These are phyloP conservation scores for Spirogloea muscicola DNA, from an alignment of 139 green algal genomes.

Conservation along the genomic window DNA sequence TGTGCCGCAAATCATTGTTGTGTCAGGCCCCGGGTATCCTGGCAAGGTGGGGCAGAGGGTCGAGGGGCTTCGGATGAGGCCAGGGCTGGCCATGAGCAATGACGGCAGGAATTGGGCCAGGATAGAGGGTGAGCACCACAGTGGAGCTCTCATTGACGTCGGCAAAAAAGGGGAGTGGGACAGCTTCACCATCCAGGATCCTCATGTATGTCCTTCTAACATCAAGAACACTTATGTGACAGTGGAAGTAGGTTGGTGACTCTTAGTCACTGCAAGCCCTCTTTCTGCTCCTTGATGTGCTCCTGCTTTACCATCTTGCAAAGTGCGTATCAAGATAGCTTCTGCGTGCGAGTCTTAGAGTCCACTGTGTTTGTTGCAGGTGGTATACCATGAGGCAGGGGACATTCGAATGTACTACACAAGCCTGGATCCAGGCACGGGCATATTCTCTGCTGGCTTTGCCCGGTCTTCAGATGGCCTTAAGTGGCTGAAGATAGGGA, in stretches of 20 bases:
- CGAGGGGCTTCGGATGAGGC: slow-evolving; percentile 68
- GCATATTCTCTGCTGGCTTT: slow-evolving; percentile 36
- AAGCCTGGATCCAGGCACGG: slow-evolving; percentile 3
- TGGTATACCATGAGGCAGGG: slow-evolving; percentile 22
- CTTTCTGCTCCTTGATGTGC: too few species aligned
- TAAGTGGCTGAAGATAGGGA: slow-evolving; percentile 39
- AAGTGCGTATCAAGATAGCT: too few species aligned
- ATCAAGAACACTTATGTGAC: too few species aligned
- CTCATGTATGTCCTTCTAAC: too few species aligned
- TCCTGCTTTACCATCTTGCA: too few species aligned
- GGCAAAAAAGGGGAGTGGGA: slow-evolving; percentile 80
- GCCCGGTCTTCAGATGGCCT: slow-evolving; percentile 43
- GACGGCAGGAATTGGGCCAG: slow-evolving; percentile 91
- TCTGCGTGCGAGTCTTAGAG: too few species aligned
- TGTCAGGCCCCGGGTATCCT: too few species aligned
- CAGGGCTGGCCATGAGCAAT: slow-evolving; percentile 75
- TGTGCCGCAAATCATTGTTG: too few species aligned
- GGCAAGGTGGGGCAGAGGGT: too few species aligned
- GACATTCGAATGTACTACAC: slow-evolving; percentile 51
- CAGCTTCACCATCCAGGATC: slow-evolving; percentile 64
- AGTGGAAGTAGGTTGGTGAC: too few species aligned
- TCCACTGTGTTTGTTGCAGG: too few species aligned
- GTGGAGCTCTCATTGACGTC: slow-evolving; percentile 74
- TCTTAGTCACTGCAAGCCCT: too few species aligned
- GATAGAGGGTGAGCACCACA: slow-evolving; percentile 93